Evolutionary conservation across 352 stramenopile genomes (phyloP).

Genomic region (Globisporangium cederbergense): DNA sequence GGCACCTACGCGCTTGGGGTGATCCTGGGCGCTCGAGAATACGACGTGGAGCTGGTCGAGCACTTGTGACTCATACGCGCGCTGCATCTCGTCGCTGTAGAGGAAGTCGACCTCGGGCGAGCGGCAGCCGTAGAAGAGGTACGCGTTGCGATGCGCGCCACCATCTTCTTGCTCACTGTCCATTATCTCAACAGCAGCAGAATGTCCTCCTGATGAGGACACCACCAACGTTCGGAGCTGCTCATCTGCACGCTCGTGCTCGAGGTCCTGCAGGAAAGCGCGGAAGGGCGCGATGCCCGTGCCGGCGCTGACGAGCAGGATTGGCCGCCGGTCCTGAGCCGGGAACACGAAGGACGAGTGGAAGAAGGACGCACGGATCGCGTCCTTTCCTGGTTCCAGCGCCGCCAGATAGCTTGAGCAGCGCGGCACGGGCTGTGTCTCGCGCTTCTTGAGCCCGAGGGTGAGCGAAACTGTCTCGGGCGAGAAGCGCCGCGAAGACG

Average conservation of each 20-base stretch:
- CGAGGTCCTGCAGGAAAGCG: constrained; percentile 71
- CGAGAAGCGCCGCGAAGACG: constrained; percentile 62
- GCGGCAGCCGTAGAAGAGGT: constrained; percentile 80
- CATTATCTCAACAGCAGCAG: background rate
- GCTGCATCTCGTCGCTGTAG: constrained; percentile 62
- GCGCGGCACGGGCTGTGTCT: constrained; percentile 49
- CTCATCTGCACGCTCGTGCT: constrained; percentile 41
- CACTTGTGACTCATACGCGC: constrained; percentile 32
- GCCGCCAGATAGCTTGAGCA: constrained; percentile 73
- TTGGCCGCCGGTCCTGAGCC: constrained; percentile 45
- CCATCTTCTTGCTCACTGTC: constrained; percentile 2
- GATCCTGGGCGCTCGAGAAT: constrained; percentile 42
- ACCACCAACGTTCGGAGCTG: background rate
- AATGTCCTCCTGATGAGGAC: background rate
- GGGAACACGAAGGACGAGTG: constrained; percentile 78
- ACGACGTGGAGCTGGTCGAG: constrained; percentile 54
- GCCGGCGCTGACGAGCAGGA: constrained; percentile 76
- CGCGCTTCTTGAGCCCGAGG: constrained; percentile 55
- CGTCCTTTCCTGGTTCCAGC: constrained; percentile 36
- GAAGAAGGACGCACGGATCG: constrained; percentile 61
- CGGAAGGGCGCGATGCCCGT: constrained; percentile 84
- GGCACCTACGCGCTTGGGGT: constrained; percentile 47
- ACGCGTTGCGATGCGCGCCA: constrained; percentile 36
- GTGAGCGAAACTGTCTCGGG: constrained; percentile 67
- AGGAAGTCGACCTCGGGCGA: constrained; percentile 57